Conservation (phyloP, 176 grass and related monocot species). For the Pharus latifolius region DNA sequence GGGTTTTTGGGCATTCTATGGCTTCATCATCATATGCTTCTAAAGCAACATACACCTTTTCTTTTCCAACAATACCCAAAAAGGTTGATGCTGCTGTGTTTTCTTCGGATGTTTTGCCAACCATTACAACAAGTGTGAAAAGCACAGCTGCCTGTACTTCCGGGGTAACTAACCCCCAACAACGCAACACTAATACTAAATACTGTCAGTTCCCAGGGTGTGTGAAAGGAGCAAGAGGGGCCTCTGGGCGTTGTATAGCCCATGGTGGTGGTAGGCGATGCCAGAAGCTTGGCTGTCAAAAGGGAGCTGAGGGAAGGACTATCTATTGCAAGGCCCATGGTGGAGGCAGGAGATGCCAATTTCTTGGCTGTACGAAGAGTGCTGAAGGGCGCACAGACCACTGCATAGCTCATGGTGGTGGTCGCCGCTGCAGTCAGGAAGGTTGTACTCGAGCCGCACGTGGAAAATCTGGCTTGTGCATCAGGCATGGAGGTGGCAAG, state of each 20-base stretch:
- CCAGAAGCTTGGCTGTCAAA: slow-evolving; percentile 72
- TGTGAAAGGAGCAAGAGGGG: slow-evolving; percentile 78
- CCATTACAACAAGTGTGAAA: slow-evolving; percentile 39
- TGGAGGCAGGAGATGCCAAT: slow-evolving; percentile 67
- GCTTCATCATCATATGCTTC: slow-evolving; percentile 25
- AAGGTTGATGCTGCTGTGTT: slow-evolving; percentile 15
- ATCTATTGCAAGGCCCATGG: slow-evolving; percentile 98
- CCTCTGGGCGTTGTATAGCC: slow-evolving; percentile 83
- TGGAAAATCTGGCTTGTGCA: slow-evolving; percentile 88
- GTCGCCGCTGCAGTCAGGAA: slow-evolving; percentile 59
- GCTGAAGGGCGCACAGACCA: slow-evolving; percentile 82
- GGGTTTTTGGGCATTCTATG: slow-evolving; percentile 34
- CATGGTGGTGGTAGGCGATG: slow-evolving; percentile 87
- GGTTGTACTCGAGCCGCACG: slow-evolving; percentile 70
- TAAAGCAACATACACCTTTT: slow-evolving; percentile 27
- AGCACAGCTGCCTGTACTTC: slow-evolving; percentile 44
- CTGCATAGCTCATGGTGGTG: slow-evolving; percentile 94
- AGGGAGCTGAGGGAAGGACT: slow-evolving; percentile 87
- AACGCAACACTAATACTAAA: slow-evolving; percentile 28
- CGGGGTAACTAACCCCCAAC: slow-evolving; percentile 23
- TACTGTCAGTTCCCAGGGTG: slow-evolving; percentile 77
- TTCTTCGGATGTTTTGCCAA: slow-evolving; percentile 31
- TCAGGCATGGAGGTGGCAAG: slow-evolving; percentile 91
- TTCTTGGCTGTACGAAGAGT: slow-evolving; percentile 84
- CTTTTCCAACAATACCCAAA: slow-evolving; percentile 14